Conservation (phyloP, 116 monocot genomes). For the Posidonia oceanica region DNA sequence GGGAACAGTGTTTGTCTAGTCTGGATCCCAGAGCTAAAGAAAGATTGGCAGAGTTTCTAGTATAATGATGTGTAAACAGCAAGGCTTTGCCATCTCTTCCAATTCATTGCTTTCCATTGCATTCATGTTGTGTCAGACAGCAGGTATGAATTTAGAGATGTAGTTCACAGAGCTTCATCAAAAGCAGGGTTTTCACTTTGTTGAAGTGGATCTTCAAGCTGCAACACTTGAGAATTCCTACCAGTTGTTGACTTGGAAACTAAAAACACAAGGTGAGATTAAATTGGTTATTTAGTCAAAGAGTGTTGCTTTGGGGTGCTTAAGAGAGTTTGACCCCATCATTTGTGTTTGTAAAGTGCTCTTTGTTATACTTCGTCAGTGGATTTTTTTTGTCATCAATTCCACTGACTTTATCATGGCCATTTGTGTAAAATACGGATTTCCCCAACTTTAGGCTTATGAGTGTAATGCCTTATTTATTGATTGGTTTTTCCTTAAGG, state of each 20-base stretch:
- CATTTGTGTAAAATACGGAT: neutral
- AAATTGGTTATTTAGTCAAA: neutral
- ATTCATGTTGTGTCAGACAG: neutral
- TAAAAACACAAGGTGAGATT: conserved; percentile 5
- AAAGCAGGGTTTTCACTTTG: too few species aligned
- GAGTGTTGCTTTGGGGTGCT: neutral
- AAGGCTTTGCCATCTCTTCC: neutral
- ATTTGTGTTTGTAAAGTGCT: conserved; percentile 3
- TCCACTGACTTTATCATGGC: conserved; percentile 1
- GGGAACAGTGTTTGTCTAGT: conserved; percentile 65
- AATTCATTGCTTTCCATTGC: neutral
- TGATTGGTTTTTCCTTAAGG: too few species aligned
- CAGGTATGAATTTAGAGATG: too few species aligned
- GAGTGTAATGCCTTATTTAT: too few species aligned
- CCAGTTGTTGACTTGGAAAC: neutral
- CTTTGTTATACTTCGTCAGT: neutral
- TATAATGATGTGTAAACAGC: conserved; percentile 10
- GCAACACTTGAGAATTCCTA: neutral
- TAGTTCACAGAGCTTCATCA: too few species aligned
- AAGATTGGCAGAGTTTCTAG: conserved; percentile 48
- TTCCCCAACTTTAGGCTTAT: neutral
- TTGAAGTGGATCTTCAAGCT: neutral
- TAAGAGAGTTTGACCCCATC: neutral
- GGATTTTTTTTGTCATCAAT: conserved; percentile 1
- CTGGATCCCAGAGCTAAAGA: conserved; percentile 58